Conservation (phyloP, 106 monocot genomes). For the Acorus gramineus region DNA sequence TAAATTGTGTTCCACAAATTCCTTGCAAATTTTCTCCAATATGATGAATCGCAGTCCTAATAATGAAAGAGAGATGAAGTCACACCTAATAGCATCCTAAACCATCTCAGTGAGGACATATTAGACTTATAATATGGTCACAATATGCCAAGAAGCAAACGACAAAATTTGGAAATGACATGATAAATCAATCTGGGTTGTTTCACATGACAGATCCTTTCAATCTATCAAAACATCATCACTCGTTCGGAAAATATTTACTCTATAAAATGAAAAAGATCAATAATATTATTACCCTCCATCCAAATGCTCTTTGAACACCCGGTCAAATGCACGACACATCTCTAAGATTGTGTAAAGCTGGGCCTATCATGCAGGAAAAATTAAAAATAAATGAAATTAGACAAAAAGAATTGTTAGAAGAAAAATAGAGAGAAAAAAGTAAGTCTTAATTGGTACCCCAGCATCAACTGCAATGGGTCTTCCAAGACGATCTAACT, state of each 20-base stretch:
- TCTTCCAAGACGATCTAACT: slow-evolving; percentile 81
- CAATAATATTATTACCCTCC: slow-evolving; percentile 55
- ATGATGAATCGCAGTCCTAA: too few species aligned
- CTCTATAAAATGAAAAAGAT: too few species aligned
- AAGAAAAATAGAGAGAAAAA: neutral
- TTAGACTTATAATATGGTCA: too few species aligned
- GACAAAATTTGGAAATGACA: neutral
- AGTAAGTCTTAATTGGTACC: slow-evolving; percentile 29
- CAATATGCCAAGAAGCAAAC: neutral
- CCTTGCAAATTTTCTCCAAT: too few species aligned
- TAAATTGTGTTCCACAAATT: too few species aligned
- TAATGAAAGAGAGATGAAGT: too few species aligned
- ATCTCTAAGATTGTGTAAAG: slow-evolving; percentile 97
- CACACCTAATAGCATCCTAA: too few species aligned
- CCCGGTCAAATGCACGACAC: slow-evolving; percentile 97
- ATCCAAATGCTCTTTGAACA: slow-evolving; percentile 97
- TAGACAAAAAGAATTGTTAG: slow-evolving; percentile 1
- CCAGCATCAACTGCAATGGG: slow-evolving; percentile 89
- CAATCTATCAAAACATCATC: too few species aligned
- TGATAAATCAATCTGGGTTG: too few species aligned
- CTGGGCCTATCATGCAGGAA: slow-evolving; percentile 56
- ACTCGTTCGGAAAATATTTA: too few species aligned
- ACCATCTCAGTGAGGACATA: too few species aligned
- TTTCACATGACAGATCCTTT: too few species aligned
- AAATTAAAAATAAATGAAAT: neutral